Evolutionary conservation across 176 grass and related monocot species (phyloP).

Genomic region (Musa itinerans): DNA sequence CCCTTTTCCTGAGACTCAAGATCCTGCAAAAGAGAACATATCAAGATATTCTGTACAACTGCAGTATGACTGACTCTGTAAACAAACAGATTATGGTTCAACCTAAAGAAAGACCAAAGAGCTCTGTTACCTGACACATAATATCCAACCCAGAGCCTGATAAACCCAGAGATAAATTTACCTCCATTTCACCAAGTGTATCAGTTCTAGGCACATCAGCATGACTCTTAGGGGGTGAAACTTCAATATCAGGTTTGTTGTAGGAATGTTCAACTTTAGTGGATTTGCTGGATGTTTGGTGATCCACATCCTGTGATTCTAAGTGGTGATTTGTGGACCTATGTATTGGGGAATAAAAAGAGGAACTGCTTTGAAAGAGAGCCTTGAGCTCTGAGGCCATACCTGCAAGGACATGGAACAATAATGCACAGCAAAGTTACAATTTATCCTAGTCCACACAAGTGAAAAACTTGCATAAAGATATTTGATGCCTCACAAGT

Average conservation of each 20-base stretch:
- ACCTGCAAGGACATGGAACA: slow-evolving; percentile 29
- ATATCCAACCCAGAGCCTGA: slow-evolving; percentile 25
- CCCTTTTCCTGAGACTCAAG: slow-evolving; percentile 31
- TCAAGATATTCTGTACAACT: slow-evolving; percentile 18
- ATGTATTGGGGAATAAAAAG: slow-evolving; percentile 5
- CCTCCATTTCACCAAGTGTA: slow-evolving; percentile 24
- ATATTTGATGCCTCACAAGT: slow-evolving; percentile 41
- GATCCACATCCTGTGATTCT: slow-evolving; percentile 4
- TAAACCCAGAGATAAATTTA: slow-evolving; percentile 10
- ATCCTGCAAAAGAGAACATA: slow-evolving; percentile 30
- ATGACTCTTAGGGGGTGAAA: slow-evolving; percentile 8
- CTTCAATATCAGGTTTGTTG: slow-evolving; percentile 4
- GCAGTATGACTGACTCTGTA: neutral
- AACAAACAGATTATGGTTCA: neutral
- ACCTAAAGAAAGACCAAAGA: neutral
- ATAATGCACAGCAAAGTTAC: slow-evolving; percentile 1
- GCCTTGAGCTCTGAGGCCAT: slow-evolving; percentile 23
- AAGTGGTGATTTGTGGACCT: neutral
- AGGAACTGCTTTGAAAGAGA: slow-evolving; percentile 7
- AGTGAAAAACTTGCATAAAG: neutral
- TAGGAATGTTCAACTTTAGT: slow-evolving; percentile 14
- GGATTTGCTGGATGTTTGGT: slow-evolving; percentile 11
- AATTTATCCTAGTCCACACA: neutral
- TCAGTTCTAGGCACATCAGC: slow-evolving; percentile 1
- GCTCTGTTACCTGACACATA: slow-evolving; percentile 31